A percentile compares a stretch with the other conserved stretches of the same genome.
Conservation (phyloP, 176 grass and related monocot species). For the Ensete ventricosum region DNA sequence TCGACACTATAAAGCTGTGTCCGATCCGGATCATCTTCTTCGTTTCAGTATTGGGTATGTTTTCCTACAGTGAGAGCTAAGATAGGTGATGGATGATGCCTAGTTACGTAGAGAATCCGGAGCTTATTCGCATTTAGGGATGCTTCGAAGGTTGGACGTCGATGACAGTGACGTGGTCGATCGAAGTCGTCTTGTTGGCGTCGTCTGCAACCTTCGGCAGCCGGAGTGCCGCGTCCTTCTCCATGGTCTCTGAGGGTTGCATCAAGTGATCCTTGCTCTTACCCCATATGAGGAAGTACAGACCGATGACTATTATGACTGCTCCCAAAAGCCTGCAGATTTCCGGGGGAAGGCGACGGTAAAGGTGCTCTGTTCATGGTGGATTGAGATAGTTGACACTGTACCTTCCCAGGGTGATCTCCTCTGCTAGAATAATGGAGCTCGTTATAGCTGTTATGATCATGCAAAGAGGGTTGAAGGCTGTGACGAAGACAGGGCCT, state of each 20-base stretch:
- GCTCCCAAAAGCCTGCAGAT: conserved; percentile 45
- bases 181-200: no score
- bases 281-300: conserved; percentile 33
- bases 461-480: conserved; percentile 47
- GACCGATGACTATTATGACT: conserved; percentile 42
- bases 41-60: no score
- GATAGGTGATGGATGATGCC: no score
- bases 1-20: no score
- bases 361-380: no score
- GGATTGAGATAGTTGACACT: not conserved
- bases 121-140: not conserved
- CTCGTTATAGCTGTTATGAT: conserved; percentile 30
- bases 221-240: conserved; percentile 14
- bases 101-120: conserved; percentile 23
- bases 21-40: no score
- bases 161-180: no score
- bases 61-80: no score
- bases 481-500: conserved; percentile 41
- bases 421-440: conserved; percentile 38
- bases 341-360: not conserved
- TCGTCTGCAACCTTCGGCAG: conserved; percentile 4
- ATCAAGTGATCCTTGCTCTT: conserved; percentile 19
- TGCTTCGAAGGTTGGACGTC: no score
- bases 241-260: conserved; percentile 11
- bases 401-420: conserved; percentile 38